phyloP scores from a whole-genome alignment of 2,329 filamentous ascomycete species.

The Cladosporium halotolerans region DNA sequence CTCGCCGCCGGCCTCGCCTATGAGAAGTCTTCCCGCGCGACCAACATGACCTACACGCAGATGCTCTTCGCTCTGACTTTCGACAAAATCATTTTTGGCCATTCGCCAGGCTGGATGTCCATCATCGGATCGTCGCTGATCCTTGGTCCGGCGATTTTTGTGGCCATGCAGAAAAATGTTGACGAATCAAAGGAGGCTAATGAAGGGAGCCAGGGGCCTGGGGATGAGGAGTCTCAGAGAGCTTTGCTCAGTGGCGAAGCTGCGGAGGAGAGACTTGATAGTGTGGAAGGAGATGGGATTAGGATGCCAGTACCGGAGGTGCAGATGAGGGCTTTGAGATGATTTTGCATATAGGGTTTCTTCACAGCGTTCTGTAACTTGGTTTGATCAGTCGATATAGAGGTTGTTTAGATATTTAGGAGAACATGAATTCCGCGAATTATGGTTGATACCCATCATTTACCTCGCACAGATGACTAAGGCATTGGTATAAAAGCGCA shows the following conservation, averaged over 20 bases:
- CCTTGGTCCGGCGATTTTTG: constrained; percentile 58
- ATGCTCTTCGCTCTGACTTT: constrained; percentile 63
- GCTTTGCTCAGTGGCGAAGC: constrained; percentile 11
- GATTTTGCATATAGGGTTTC: no score
- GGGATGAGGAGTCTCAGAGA: constrained; percentile 23
- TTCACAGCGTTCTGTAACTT: no score
- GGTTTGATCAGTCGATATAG: no score
- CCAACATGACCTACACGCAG: constrained; percentile 63
- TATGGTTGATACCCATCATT: no score
- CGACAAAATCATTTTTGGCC: constrained; percentile 59
- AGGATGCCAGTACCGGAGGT: not conserved
- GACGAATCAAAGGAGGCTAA: constrained; percentile 16
- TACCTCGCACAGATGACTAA: no score
- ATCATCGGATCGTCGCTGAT: constrained; percentile 59
- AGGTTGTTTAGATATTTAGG: no score
- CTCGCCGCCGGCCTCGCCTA: constrained; percentile 69
- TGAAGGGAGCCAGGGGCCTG: constrained; percentile 6
- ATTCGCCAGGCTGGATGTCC: constrained; percentile 51
- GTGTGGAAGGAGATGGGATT: not conserved
- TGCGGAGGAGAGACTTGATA: not conserved
- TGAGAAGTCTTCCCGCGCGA: constrained; percentile 58
- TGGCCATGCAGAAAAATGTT: constrained; percentile 50
- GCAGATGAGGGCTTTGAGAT: not conserved
- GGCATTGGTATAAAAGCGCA: no score
- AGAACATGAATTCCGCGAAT: no score